A percentile compares a stretch with the other conserved stretches of the same genome.
Evolutionary conservation across 225 moss, liverwort and hornwort genomes (phyloP).

Genomic region (Bryum argenteum): DNA sequence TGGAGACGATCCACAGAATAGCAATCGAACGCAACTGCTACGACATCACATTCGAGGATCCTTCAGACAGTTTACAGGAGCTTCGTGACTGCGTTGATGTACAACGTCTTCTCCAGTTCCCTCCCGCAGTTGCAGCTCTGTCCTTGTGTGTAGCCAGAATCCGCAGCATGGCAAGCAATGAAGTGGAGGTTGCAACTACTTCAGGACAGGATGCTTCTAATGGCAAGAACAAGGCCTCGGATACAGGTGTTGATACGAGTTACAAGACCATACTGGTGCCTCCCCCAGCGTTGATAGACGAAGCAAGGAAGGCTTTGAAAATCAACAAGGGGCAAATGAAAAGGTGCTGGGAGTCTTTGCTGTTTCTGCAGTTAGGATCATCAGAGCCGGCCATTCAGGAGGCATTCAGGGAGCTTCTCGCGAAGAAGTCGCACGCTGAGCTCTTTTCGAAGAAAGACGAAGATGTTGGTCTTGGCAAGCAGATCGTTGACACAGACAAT

Average conservation of each 20-base stretch:
- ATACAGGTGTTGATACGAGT: conserved; percentile 23
- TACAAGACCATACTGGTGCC: conserved; percentile 66
- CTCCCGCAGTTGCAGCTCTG: conserved; percentile 46
- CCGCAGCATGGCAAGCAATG: conserved; percentile 33
- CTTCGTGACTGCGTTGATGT: conserved; percentile 94
- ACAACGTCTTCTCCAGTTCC: conserved; percentile 66
- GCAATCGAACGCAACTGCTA: conserved; percentile 69
- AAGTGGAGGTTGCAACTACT: conserved; percentile 32
- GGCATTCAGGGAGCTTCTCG: conserved; percentile 72
- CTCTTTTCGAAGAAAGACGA: conserved; percentile 70
- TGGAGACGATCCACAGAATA: conserved; percentile 67
- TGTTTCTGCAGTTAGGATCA: conserved; percentile 70
- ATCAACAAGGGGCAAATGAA: conserved; percentile 78
- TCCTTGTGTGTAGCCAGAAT: conserved; percentile 44
- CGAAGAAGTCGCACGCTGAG: conserved; percentile 73
- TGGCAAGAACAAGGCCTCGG: conserved; percentile 34
- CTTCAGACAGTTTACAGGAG: conserved; percentile 79
- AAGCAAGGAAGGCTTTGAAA: conserved; percentile 63
- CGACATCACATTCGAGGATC: conserved; percentile 97
- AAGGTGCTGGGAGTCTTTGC: conserved; percentile 90
- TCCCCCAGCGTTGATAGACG: conserved; percentile 54
- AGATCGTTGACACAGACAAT: conserved; percentile 66
- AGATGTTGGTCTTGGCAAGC: conserved; percentile 64
- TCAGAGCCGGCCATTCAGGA: conserved; percentile 64
- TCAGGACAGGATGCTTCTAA: conserved; percentile 38